Evolutionary conservation across 1,139 yeast species (phyloP).

Genomic region (Yamadazyma atmosphaerica): DNA sequence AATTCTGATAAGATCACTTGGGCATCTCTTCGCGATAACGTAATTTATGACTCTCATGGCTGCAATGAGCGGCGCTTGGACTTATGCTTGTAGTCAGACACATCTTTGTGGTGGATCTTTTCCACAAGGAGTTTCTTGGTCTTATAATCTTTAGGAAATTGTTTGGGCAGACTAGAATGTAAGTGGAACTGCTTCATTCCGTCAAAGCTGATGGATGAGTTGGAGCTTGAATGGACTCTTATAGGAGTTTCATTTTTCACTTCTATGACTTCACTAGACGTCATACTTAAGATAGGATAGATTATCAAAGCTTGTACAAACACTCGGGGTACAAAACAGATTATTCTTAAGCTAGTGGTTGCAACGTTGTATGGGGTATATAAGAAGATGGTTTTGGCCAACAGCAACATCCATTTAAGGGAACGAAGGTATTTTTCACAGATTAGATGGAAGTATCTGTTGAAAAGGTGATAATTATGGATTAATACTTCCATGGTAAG

Average conservation of each 20-base stretch:
- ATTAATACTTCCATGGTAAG: constrained; percentile 1
- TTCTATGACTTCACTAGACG: not conserved
- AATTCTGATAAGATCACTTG: not conserved
- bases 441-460: not conserved
- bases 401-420: not conserved
- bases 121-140: constrained; percentile 3
- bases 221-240: not conserved
- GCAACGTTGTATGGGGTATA: constrained; percentile 3
- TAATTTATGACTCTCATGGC: no score
- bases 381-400: not conserved
- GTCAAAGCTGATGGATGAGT: not conserved
- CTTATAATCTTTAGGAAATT: constrained; percentile 3
- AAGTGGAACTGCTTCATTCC: constrained; percentile 4
- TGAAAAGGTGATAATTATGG: constrained; percentile 3
- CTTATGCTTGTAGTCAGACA: not conserved
- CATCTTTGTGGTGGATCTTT: no score
- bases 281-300: constrained; percentile 3
- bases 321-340: constrained; percentile 5
- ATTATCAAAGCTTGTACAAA: constrained; percentile 4
- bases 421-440: constrained; percentile 2
- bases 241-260: not conserved
- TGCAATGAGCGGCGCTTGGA: no score
- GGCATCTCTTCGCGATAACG: no score
- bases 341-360: not conserved
- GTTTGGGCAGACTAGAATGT: not conserved